Evolutionary conservation across 805 yeast genomes (phyloP), one percentile per base, ranked within the genome.

Genomic region (Pichia paraexigua): DNA sequence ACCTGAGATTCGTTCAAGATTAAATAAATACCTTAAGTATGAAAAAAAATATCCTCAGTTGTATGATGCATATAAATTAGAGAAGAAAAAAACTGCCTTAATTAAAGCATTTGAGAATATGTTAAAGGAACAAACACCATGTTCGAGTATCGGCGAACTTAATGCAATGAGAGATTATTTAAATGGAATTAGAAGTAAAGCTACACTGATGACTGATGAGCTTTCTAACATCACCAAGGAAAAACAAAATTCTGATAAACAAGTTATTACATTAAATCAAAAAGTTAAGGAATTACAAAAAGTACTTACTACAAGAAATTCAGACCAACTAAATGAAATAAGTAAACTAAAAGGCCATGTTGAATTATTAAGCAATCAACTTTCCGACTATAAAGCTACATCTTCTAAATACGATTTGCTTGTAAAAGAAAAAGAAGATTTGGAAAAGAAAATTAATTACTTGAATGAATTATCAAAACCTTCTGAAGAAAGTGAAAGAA

Each of bases 31-130:
- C 61, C 80, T 76, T 51, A 90, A 89, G 64, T 92, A 91, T 65
- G 98, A 92, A 65, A 85, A 85, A 47, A 90, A 89, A 65, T 92
- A 94, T 63, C 99, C 99, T 0, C 70, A 81, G 43, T 71, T 92
- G 17, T 74, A 90, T 47, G 85, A 85, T 43, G 97, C 98, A 0
- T 94, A 88, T 69, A 87, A 89, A 62, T 71, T 75, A 1, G 97
- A 91, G 64, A 88, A 86, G 69, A 72, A 76, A 47, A 85, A 83
- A 59, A 71, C 76, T 1, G 83, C 78, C 45, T 73, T 83, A 43
- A 76, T 90, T 10, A 71, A 63, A 5, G 61, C 70, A 0, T 85
- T 91, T 58, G 97, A 89, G 62, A 79, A 71, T 51, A 77, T 85
- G 15, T 69, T 92, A 53, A 74, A 78, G 48, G 97, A 92, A 60